Base-by-base conservation (phyloP, 441 rosid genomes). In the Corymbia calophylla region DNA sequence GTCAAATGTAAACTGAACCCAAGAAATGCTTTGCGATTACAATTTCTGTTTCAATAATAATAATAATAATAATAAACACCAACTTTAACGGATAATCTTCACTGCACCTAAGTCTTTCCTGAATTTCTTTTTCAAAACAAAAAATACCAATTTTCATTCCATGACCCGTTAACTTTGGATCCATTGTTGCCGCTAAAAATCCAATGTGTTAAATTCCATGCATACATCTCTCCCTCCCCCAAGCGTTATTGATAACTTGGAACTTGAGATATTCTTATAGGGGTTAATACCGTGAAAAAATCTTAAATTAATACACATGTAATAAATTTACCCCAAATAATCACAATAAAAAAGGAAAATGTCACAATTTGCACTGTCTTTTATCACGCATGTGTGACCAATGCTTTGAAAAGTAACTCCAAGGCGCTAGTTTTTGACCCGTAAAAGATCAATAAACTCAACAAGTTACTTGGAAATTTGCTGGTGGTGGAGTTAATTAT, bases 281-380 rank as follows among this genome's bases (percentile, higher is more conserved):
- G 53, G 53, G 17, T 51, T 51, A 51, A 51, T 51, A 51, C 17
- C 17, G 15, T 1, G 6, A 51, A 51, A 13, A 51, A 51, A 4
- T 0, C 53, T 0, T 2, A 51, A 14, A 51, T 2, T 51, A 5
- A 51, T 51, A 51, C 16, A 13, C 0, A 0, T 51, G 0, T 51
- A 5, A 51, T 5, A 51, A 51, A 51, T 51, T 51, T 54, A 18
- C 8, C 44, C 6, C 44, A 39, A 39, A 39, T 39, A 48, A 48
- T 2, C 51, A 48, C 51, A 8, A 10, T 48, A 1, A 53, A 17
- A 53, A 53, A 53, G 18, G 18, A 53, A 53, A 53, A 53, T 53
- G 54, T 53, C 54, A 53, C 18, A 1, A 53, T 53, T 53, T 53
- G 54, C 54, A 53, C 54, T 2, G 6, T 53, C 54, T 53, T 53